Evolutionary conservation across 2,329 filamentous ascomycete genomes (phyloP).

Genomic region (Trichoderma asperellum): DNA sequence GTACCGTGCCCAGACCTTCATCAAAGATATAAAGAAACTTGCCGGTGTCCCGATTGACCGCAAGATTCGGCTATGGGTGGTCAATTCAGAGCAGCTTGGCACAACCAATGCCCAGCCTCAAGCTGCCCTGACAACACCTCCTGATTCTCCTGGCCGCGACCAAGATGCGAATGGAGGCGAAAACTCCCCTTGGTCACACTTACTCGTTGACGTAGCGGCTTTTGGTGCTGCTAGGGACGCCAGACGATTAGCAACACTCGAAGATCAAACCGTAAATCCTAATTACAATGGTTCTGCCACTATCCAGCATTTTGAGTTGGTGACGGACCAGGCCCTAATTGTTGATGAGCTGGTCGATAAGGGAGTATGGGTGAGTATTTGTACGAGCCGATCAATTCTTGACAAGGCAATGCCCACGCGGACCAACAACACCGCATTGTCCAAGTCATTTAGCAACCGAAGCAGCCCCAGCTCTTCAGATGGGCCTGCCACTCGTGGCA

Average conservation of each 20-base stretch:
- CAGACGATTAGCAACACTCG: constrained; percentile 34
- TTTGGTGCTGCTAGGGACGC: constrained; percentile 52
- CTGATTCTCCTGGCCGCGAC: constrained; percentile 45
- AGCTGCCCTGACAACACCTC: constrained; percentile 46
- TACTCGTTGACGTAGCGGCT: constrained; percentile 54
- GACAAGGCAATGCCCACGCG: constrained; percentile 45
- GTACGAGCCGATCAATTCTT: constrained; percentile 42
- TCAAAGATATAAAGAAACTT: constrained; percentile 72
- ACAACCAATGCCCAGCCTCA: constrained; percentile 41
- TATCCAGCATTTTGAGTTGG: constrained; percentile 68
- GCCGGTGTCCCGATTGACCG: constrained; percentile 68
- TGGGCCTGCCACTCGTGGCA: constrained; percentile 70
- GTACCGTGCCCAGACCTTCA: constrained; percentile 72
- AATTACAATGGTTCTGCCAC: constrained; percentile 78
- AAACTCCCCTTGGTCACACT: constrained; percentile 45
- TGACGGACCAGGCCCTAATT: constrained; percentile 76
- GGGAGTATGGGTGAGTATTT: constrained; percentile 58
- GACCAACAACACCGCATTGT: constrained; percentile 35
- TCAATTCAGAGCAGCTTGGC: constrained; percentile 51
- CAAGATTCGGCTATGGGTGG: constrained; percentile 77
- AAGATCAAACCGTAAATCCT: constrained; percentile 70
- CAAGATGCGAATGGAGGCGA: constrained; percentile 34
- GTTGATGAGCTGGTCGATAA: constrained; percentile 76
- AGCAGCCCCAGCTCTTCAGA: constrained; percentile 66
- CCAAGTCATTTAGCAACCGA: constrained; percentile 52